Evolutionary conservation across 805 yeast genomes (phyloP).

Genomic region (Clavispora carvajalis): DNA sequence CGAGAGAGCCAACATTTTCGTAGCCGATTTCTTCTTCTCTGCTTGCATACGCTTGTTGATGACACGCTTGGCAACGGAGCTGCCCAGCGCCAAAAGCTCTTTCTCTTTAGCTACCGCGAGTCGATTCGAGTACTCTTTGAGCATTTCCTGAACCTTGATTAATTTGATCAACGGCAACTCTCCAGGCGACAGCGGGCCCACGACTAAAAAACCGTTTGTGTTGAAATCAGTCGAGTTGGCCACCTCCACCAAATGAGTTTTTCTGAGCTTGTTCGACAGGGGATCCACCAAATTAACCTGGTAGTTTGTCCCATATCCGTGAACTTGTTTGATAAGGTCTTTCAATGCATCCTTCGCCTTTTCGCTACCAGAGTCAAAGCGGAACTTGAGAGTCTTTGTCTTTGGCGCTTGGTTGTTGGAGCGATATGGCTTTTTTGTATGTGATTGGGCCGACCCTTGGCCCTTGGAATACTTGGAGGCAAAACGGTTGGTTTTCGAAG

Average conservation of each 20-base stretch:
- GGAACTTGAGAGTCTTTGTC: conserved; percentile 12
- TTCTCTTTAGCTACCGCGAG: conserved; percentile 28
- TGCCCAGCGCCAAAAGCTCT: conserved; percentile 30
- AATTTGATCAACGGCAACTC: conserved; percentile 24
- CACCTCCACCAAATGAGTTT: conserved; percentile 25
- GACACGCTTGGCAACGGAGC: conserved; percentile 25
- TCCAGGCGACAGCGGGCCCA: conserved; percentile 16
- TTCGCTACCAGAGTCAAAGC: conserved; percentile 22
- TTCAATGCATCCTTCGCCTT: conserved; percentile 24
- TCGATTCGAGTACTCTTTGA: conserved; percentile 25
- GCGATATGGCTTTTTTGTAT: not conserved
- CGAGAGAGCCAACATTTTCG: conserved; percentile 46
- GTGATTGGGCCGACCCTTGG: not conserved
- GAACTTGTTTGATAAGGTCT: conserved; percentile 20
- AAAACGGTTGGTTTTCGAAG: conserved; percentile 1
- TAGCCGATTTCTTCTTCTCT: conserved; percentile 33
- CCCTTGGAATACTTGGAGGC: not conserved
- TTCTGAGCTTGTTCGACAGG: conserved; percentile 16
- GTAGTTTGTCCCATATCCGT: conserved; percentile 14
- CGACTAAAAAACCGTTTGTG: conserved; percentile 20
- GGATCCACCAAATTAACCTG: conserved; percentile 25
- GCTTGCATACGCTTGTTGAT: conserved; percentile 24
- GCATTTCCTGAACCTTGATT: conserved; percentile 27
- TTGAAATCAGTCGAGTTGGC: conserved; percentile 25
- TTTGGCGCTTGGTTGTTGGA: not conserved